These are phyloP conservation scores for Gloeophyllum trabeum DNA, from an alignment of 768 basidiomycete genomes.

Conservation along the genomic window DNA sequence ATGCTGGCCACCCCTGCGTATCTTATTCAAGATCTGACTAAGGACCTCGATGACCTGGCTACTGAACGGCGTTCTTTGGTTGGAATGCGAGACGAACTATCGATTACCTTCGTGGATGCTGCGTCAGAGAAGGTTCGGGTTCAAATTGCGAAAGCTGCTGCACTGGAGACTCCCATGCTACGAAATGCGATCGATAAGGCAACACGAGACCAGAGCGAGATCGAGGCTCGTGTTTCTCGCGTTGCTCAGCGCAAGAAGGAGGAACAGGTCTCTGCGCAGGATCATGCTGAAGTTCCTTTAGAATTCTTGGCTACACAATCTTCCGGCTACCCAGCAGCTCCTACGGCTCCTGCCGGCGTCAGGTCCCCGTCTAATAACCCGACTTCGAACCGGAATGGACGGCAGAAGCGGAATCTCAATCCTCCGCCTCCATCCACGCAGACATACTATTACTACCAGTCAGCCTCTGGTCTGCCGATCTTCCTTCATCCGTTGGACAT, in stretches of 20 bases:
- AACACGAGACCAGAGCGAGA: constrained; percentile 41
- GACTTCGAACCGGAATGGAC: constrained; percentile 28
- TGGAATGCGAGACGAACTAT: constrained; percentile 66
- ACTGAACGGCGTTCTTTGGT: constrained; percentile 55
- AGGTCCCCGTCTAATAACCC: constrained; percentile 4
- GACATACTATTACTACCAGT: constrained; percentile 94
- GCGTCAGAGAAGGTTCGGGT: constrained; percentile 67
- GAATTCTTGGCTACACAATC: constrained; percentile 43
- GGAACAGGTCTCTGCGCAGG: constrained; percentile 5
- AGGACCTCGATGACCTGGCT: constrained; percentile 62
- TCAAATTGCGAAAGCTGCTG: constrained; percentile 71
- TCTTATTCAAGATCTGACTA: constrained; percentile 60
- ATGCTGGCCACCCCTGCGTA: constrained; percentile 92
- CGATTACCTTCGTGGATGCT: constrained; percentile 67
- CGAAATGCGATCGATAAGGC: constrained; percentile 54
- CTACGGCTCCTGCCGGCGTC: background rate
- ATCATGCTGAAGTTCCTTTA: constrained; percentile 34
- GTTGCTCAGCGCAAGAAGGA: background rate
- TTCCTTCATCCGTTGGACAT: constrained; percentile 96
- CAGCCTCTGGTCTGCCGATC: constrained; percentile 79
- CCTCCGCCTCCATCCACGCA: constrained; percentile 81
- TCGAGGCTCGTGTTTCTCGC: constrained; percentile 29
- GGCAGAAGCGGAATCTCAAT: constrained; percentile 70
- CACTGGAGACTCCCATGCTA: constrained; percentile 62
- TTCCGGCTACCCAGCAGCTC: too few species aligned